These are phyloP conservation scores for Talaromyces nanjingensis DNA, from an alignment of 495 filamentous ascomycete species.

Conservation along the genomic window DNA sequence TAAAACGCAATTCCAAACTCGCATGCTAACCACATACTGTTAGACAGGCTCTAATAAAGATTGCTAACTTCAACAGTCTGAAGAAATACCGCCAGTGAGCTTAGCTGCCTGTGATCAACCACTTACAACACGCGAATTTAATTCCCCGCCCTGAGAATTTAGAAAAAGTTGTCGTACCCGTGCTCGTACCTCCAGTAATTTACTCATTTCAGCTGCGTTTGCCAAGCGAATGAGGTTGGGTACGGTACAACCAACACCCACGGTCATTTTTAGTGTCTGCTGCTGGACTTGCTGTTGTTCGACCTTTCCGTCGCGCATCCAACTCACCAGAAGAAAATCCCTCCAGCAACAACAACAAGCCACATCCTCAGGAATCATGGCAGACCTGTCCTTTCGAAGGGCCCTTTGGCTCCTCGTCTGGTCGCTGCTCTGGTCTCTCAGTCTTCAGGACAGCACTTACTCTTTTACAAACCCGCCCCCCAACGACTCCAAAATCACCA, in stretches of 20 bases:
- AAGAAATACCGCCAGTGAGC: background rate
- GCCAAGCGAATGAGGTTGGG: background rate
- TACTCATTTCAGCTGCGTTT: background rate
- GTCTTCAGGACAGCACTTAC: background rate
- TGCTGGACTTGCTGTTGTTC: background rate
- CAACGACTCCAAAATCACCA: background rate
- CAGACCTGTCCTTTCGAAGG: background rate
- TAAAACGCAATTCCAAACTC: no score
- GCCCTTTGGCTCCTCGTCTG: constrained; percentile 7
- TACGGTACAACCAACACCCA: background rate
- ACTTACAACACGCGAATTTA: background rate
- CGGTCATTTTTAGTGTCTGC: background rate
- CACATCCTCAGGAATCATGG: background rate
- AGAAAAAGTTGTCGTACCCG: background rate
- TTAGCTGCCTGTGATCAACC: background rate
- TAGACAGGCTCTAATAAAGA: background rate
- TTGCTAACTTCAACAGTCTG: background rate
- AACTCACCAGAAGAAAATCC: background rate
- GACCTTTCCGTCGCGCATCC: background rate
- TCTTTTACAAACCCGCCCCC: constrained; percentile 3
- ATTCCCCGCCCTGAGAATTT: background rate
- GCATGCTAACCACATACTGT: background rate
- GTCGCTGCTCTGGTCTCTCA: constrained; percentile 6
- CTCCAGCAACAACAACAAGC: background rate
- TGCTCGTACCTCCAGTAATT: background rate